Conservation (phyloP, 345 rosid genomes). For the Syzygium oleosum region DNA sequence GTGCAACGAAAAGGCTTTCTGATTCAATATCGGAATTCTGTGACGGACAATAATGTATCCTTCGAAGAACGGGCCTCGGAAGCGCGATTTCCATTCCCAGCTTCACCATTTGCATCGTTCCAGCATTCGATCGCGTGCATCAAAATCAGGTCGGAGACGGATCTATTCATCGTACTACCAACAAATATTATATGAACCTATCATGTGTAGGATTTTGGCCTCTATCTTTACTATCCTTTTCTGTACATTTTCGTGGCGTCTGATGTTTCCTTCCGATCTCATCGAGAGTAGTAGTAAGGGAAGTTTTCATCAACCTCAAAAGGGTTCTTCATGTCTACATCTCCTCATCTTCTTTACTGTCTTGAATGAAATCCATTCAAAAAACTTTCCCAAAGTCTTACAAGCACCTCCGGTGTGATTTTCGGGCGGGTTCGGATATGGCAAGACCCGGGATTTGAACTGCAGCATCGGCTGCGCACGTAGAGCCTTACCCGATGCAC, state of each 20-base stretch:
- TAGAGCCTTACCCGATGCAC: fast-evolving
- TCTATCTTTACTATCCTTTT: not conserved
- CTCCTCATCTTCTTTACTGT: not conserved
- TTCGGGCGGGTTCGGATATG: not conserved
- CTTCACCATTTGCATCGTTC: not conserved
- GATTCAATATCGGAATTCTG: not conserved
- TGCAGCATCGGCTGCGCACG: fast-evolving
- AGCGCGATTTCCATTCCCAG: not conserved
- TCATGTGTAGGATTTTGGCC: not conserved
- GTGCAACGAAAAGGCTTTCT: not conserved
- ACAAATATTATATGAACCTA: not conserved
- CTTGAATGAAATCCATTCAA: not conserved
- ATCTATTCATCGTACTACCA: not conserved
- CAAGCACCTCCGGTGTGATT: not conserved
- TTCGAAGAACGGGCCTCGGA: not conserved
- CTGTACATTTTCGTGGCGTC: not conserved
- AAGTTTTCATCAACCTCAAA: not conserved
- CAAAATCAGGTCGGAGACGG: not conserved
- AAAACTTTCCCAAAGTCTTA: not conserved
- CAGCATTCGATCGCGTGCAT: not conserved
- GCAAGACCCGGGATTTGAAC: not conserved
- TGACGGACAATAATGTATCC: not conserved
- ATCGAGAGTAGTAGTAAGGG: not conserved
- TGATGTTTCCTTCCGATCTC: not conserved
- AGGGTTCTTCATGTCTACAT: not conserved